phyloP scores from a whole-genome alignment of 2,329 filamentous ascomycete genomes.

The Aspergillus floridensis region DNA sequence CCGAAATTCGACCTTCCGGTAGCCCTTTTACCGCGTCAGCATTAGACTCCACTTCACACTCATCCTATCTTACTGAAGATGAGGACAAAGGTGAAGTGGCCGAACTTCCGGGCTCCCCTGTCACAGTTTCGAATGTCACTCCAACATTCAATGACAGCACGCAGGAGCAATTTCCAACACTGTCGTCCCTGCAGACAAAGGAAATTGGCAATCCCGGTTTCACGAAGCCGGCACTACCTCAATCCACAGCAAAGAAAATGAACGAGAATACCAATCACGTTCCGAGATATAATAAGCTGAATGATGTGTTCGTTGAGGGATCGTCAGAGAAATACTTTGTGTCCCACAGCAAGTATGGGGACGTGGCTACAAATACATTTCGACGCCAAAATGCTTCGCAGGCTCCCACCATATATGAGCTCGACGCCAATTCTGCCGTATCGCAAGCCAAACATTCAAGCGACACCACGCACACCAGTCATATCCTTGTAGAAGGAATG shows the following conservation, averaged over 20 bases:
- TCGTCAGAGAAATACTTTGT: conserved; percentile 26
- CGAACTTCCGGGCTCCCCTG: conserved; percentile 13
- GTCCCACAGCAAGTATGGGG: conserved; percentile 18
- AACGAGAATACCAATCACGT: not conserved
- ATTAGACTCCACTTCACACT: conserved; percentile 4
- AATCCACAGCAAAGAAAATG: conserved; percentile 1
- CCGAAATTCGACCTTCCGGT: conserved; percentile 20
- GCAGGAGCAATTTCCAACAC: conserved; percentile 22
- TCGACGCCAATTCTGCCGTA: conserved; percentile 29
- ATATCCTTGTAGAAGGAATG: conserved; percentile 30
- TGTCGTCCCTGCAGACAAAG: conserved; percentile 27
- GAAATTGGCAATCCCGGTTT: conserved; percentile 5
- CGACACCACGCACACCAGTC: conserved; percentile 15
- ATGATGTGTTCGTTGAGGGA: conserved; percentile 8
- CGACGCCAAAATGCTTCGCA: conserved; percentile 20
- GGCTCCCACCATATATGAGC: conserved; percentile 31
- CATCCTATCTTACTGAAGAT: not conserved
- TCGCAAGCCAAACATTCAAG: conserved; percentile 3
- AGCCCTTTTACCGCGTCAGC: conserved; percentile 14
- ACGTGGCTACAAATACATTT: conserved; percentile 15
- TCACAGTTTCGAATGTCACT: conserved; percentile 13
- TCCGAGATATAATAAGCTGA: not conserved
- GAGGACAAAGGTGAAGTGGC: conserved; percentile 11
- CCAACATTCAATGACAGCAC: conserved; percentile 22
- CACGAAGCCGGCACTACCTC: not conserved